Base-by-base conservation (phyloP, 192 early-diverging fungal genomes). In the Funneliformis mosseae region DNA sequence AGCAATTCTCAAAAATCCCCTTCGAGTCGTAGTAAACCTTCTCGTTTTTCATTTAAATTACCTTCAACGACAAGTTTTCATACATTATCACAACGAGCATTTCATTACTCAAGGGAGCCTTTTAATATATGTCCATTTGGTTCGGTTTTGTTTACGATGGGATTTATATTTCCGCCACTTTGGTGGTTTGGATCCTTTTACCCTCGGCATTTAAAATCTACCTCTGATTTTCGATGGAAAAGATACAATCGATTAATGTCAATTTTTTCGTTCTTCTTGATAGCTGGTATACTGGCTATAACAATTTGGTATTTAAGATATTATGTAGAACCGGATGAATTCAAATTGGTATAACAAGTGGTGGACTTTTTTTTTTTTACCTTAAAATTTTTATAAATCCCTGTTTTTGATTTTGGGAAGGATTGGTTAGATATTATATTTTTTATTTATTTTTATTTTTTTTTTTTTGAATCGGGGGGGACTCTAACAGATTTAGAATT, bases 181-280 rank as follows among this genome's bases (percentile, higher is more conserved):
- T 67, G 60, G 72, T 84, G 70, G 81, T 25, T 80, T 62, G 82
- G 59, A 41, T 72, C 75, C 28, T 63, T 84, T 80, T 83, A 41
- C 84, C 83, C 82, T 55, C 69, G 79, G 39, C 25, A 76, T 45
- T 39, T 62, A 14, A 43, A 23, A 9, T 43, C 27, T 39, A 68
- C 46, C 5, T 16, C 69, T 7, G 79, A 83, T 63, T 66, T 14
- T 42, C 62, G 45, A 46, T 83, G 82, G 82, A 70, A 80, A 72
- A 75, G 28, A 43, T 83, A 83, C 48, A 83, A 83, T 76, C 39
- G 55, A 42, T 66, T 79, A 42, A 80, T 83, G 78, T 79, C 82
- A 18, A 43, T 69, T 23, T 45, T 83, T 66, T 83, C 82, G 3
- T 76, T 61, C 3, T 71, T 83, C 64, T 28, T 83, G 12, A 74